These are phyloP conservation scores for Colletotrichum incanum DNA, from an alignment of 2,329 filamentous ascomycete species.

Conservation along the genomic window DNA sequence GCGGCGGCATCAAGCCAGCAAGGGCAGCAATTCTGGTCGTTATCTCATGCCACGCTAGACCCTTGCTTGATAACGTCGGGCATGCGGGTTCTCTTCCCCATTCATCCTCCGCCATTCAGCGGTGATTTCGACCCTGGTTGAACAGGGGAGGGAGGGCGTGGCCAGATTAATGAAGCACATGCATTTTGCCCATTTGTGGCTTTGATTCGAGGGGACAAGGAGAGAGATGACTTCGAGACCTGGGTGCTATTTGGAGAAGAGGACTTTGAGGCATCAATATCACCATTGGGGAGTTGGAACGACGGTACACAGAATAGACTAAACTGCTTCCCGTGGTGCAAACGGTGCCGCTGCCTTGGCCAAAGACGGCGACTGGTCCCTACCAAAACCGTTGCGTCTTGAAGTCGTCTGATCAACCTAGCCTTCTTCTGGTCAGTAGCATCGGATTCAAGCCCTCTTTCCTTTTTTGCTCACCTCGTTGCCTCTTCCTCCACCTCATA, in stretches of 20 bases:
- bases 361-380: not conserved
- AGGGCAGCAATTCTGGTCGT: constrained; percentile 18
- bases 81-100: constrained; percentile 22
- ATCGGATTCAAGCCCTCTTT: not conserved
- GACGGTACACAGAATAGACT: not conserved
- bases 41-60: constrained; percentile 30
- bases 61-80: constrained; percentile 20
- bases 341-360: constrained; percentile 12
- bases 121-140: constrained; percentile 13
- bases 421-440: not conserved
- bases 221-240: not conserved
- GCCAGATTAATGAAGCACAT: constrained; percentile 22
- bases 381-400: constrained; percentile 16
- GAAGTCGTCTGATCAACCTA: constrained; percentile 20
- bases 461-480: constrained; percentile 1
- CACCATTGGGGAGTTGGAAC: not conserved
- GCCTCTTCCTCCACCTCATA: not conserved
- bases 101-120: constrained; percentile 25
- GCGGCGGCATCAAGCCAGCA: not conserved
- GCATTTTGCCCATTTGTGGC: constrained; percentile 18
- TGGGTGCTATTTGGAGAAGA: not conserved
- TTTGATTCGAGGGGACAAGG: constrained; percentile 2
- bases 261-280: not conserved
- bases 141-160: constrained; percentile 18
- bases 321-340: not conserved